phyloP scores from a whole-genome alignment of 495 filamentous ascomycete species.

The Neurospora discreta region DNA sequence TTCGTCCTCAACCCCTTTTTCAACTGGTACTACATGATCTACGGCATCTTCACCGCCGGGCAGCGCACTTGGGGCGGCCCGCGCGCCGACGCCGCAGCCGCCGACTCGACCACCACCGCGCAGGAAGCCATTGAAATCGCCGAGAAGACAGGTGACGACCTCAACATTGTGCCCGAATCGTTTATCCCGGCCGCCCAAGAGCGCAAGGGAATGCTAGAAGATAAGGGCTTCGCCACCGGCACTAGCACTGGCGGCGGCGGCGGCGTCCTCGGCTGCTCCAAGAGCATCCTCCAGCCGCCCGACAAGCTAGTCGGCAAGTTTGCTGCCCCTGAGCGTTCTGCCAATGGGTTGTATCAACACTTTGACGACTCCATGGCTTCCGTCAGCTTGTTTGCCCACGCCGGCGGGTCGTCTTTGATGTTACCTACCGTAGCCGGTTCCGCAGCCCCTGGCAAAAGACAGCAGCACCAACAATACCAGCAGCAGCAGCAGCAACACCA shows the following conservation, averaged over 20 bases:
- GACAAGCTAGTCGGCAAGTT: slow-evolving; percentile 65
- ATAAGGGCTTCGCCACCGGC: slow-evolving; percentile 10
- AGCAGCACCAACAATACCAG: neutral
- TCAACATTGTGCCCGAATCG: slow-evolving; percentile 84
- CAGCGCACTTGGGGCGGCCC: slow-evolving; percentile 96
- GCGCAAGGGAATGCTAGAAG: slow-evolving; percentile 19
- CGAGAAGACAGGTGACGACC: slow-evolving; percentile 69
- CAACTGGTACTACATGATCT: slow-evolving; percentile 97
- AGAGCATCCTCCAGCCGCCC: slow-evolving; percentile 57
- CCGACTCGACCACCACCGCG: slow-evolving; percentile 66
- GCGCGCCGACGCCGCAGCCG: slow-evolving; percentile 79
- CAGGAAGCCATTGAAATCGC: slow-evolving; percentile 78
- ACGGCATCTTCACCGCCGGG: slow-evolving; percentile 79
- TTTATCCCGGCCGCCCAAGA: slow-evolving; percentile 65
- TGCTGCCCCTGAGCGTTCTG: slow-evolving; percentile 45
- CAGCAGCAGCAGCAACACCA: slow-evolving; percentile 9
- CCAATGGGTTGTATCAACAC: slow-evolving; percentile 53
- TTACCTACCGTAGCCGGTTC: neutral
- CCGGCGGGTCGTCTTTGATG: neutral
- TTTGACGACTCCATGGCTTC: slow-evolving; percentile 49
- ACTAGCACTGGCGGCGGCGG: neutral
- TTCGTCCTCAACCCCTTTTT: slow-evolving; percentile 93
- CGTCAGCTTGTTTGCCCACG: slow-evolving; percentile 14
- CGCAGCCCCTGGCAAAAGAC: neutral
- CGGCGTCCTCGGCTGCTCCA: slow-evolving; percentile 18